phyloP scores from a whole-genome alignment of 495 filamentous ascomycete species.

The Saxophila tyrrhenica region DNA sequence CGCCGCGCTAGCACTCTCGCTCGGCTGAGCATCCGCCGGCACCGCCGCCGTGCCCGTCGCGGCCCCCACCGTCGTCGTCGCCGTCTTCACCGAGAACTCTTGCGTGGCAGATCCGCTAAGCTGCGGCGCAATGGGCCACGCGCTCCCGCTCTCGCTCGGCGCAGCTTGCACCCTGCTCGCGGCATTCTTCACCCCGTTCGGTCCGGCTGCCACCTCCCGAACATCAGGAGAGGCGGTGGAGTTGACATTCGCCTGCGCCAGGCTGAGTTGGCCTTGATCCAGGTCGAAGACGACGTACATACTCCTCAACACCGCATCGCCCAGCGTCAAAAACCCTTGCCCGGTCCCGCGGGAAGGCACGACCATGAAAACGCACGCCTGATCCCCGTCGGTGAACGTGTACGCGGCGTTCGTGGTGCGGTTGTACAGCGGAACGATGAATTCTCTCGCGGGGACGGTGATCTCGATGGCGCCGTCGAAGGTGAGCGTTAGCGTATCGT shows the following conservation, averaged over 20 bases:
- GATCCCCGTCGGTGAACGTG: constrained; percentile 1
- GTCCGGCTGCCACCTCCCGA: constrained; percentile 5
- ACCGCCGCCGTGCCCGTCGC: constrained; percentile 13
- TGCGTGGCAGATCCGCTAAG: not conserved
- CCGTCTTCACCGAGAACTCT: constrained; percentile 1
- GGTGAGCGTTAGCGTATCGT: constrained; percentile 2
- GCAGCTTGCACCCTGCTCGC: too few relatives aligned
- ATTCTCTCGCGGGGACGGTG: constrained; percentile 13
- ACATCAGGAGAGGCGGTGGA: constrained; percentile 4
- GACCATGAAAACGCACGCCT: constrained; percentile 9
- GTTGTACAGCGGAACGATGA: constrained; percentile 16
- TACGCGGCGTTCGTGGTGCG: constrained; percentile 9
- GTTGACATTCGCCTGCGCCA: constrained; percentile 16
- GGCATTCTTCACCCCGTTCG: constrained; percentile 4
- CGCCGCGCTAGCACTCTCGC: not conserved
- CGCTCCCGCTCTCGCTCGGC: not conserved
- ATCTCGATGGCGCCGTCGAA: constrained; percentile 11
- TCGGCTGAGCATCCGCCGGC: constrained; percentile 6
- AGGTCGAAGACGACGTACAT: constrained; percentile 22
- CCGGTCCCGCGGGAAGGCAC: not conserved
- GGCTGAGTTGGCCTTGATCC: constrained; percentile 7
- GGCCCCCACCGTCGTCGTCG: constrained; percentile 4
- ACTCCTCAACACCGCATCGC: constrained; percentile 15
- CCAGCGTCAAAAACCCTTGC: constrained; percentile 10
- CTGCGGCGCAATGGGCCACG: not conserved